Evolutionary conservation across 371 early-diverging fungal species (phyloP).

Genomic region (Mortierella sp.): DNA sequence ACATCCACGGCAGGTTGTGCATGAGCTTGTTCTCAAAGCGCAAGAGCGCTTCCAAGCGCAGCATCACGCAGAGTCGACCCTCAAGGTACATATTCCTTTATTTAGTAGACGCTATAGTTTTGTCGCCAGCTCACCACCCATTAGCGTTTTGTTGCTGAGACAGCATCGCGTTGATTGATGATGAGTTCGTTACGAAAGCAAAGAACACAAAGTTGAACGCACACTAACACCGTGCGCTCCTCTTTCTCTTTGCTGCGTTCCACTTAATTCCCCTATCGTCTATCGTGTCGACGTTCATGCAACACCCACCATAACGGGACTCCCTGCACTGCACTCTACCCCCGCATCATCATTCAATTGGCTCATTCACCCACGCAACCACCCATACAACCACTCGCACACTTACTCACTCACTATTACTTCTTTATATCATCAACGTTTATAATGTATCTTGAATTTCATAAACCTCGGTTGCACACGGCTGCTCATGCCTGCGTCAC

Average conservation of each 20-base stretch:
- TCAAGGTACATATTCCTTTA: too few species aligned
- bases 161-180: background rate
- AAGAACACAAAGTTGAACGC: background rate
- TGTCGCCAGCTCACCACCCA: background rate
- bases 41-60: slow-evolving; percentile 30
- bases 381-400: too few species aligned
- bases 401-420: too few species aligned
- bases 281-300: background rate
- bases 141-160: background rate
- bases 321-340: background rate
- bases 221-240: background rate
- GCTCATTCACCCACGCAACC: too few species aligned
- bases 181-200: slow-evolving; percentile 16
- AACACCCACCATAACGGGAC: too few species aligned
- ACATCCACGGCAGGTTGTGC: slow-evolving; percentile 18
- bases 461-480: background rate
- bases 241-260: background rate
- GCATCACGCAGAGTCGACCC: slow-evolving; percentile 33
- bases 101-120: background rate
- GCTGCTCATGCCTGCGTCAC: background rate
- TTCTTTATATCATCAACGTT: too few species aligned
- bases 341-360: too few species aligned
- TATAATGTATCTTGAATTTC: too few species aligned
- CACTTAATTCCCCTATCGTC: background rate
- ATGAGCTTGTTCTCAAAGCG: slow-evolving; percentile 22